phyloP scores from a whole-genome alignment of 352 stramenopile species.

The Phytopythium vexans region DNA sequence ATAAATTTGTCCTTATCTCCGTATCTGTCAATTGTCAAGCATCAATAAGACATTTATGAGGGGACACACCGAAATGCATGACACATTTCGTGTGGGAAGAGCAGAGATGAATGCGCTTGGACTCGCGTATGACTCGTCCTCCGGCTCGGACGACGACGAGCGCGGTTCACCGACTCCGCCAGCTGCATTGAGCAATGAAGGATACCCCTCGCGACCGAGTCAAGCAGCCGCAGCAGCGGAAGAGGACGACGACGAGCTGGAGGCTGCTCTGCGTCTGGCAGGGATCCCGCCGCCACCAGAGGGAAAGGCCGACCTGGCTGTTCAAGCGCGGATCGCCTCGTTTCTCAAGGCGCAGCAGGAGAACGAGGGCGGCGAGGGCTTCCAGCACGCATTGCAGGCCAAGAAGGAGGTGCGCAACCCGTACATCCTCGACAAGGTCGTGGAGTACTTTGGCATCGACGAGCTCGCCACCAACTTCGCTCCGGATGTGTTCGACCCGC shows the following conservation, averaged over 20 bases:
- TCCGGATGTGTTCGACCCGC: slow-evolving; percentile 62
- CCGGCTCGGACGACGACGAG: slow-evolving; percentile 23
- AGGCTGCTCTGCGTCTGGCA: slow-evolving; percentile 27
- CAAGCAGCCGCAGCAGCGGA: slow-evolving; percentile 1
- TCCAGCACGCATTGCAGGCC: slow-evolving; percentile 65
- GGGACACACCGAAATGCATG: no score
- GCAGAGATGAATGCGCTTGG: slow-evolving; percentile 34
- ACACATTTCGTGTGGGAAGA: not conserved
- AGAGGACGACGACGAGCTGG: slow-evolving; percentile 23
- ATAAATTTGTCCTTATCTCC: no score
- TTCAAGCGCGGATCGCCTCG: slow-evolving; percentile 63
- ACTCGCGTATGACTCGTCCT: slow-evolving; percentile 31
- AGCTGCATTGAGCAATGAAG: not conserved
- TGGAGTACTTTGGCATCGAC: slow-evolving; percentile 85
- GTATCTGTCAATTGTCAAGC: no score
- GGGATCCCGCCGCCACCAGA: slow-evolving; percentile 39
- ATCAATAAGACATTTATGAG: no score
- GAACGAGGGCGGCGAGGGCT: slow-evolving; percentile 30
- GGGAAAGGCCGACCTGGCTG: slow-evolving; percentile 18
- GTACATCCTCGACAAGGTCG: slow-evolving; percentile 84
- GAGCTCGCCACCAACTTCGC: slow-evolving; percentile 75
- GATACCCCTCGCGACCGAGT: slow-evolving; percentile 1
- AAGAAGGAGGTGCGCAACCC: slow-evolving; percentile 87
- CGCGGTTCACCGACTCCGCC: not conserved
- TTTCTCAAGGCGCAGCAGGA: slow-evolving; percentile 46